phyloP scores from a whole-genome alignment of 768 basidiomycete genomes.

The Serendipita sp. region DNA sequence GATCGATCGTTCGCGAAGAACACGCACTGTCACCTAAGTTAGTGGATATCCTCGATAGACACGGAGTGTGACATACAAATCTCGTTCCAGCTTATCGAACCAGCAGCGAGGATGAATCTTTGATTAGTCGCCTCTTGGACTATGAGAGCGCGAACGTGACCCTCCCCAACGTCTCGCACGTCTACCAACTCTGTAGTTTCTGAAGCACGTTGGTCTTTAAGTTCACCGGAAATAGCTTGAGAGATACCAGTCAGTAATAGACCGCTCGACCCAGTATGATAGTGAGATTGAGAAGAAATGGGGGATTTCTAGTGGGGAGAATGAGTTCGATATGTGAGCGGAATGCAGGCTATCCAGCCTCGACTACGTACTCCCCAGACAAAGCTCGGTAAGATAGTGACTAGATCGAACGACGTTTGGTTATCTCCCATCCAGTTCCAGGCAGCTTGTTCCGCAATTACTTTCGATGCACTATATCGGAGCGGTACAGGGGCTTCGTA shows the following conservation, averaged over 20 bases:
- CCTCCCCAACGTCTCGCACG: conserved; percentile 40
- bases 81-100: background rate
- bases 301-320: background rate
- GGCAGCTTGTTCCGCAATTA: conserved; percentile 8
- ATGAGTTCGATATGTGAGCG: background rate
- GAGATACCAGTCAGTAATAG: background rate
- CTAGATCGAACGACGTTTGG: conserved; percentile 4
- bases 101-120: conserved; percentile 17
- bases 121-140: conserved; percentile 38
- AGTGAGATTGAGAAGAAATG: background rate
- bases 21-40: background rate
- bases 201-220: background rate
- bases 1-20: background rate
- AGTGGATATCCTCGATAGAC: background rate
- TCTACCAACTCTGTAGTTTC: conserved; percentile 18
- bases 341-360: too few species aligned
- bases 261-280: background rate
- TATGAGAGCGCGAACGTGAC: conserved; percentile 37
- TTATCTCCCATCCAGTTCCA: conserved; percentile 11
- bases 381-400: background rate
- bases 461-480: conserved; percentile 16
- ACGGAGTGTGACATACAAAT: background rate
- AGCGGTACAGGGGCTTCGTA: conserved; percentile 11
- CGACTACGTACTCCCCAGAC: background rate
- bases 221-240: background rate